Base-by-base conservation (phyloP, 2,329 filamentous ascomycete genomes). In the Curvularia hawaiiensis region DNA sequence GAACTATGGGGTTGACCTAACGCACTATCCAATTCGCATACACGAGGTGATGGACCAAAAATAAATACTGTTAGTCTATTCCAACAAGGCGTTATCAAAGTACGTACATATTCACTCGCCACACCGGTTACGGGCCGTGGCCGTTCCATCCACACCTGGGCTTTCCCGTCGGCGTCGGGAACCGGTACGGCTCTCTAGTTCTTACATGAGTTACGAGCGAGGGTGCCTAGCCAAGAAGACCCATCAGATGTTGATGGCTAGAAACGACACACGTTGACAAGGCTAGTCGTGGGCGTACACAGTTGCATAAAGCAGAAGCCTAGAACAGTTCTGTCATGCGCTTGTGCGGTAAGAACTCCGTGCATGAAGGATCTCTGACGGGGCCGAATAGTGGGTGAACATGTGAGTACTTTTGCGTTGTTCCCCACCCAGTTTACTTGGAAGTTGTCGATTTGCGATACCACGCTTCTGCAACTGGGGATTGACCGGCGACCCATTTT, bases 111-210 rank as follows among this genome's bases (percentile, higher is more conserved):
- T 44, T 44, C 39, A 28, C 39, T 54, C 44, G 39, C 28, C 56
- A 56, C 41, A 60, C 63, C 63, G 59, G 54, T 54, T 28, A 54
- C 65, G 63, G 64, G 61, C 63, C 64, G 64, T 43, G 55, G 56
- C 64, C 60, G 63, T 50, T 63, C 24, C n/a, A 56, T 20, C 46
- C 40, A 56, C 59, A 52, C 57, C 54, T 59, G 51, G 52, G 54
- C 50, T 40, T 8, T 57, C 55, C 58, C 61, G 62, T 54, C 58
- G 50, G 56, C 51, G 48, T 51, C 61, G 59, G 56, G 18, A 24
- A 35, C 47, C 54, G 58, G 41, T 53, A 60, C 52, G 46, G 44
- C 50, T 52, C 52, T 52, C 50, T 52, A 52, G 50, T 35, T 52
- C 54, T 48, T 54, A 48, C 44, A 20, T 48, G 46, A 26, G 20